Percentiles rank a stretch among this genome's conserved stretches.
These are phyloP conservation scores for Gomphus bonarii DNA, from an alignment of 1,284 basidiomycete genomes.

Conservation along the genomic window DNA sequence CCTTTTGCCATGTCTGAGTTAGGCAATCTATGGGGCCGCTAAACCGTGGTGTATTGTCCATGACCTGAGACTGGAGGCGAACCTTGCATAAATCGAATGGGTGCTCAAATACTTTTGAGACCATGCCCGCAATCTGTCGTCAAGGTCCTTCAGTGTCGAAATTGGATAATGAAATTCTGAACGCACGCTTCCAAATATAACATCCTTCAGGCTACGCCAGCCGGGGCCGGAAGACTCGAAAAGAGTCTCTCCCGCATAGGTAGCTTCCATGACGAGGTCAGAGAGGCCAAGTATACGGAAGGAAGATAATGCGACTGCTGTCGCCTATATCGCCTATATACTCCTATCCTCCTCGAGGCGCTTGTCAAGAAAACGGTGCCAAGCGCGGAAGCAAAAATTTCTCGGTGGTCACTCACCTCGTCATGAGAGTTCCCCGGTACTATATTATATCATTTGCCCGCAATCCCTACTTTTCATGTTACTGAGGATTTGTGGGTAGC, in stretches of 20 bases:
- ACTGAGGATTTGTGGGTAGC: no score
- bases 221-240: constrained; percentile 13
- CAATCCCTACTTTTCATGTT: no score
- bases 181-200: constrained; percentile 48
- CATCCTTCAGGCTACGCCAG: constrained; percentile 39
- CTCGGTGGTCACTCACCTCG: neutral
- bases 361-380: neutral
- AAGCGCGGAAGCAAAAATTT: neutral
- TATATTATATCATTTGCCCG: no score
- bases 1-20: constrained; percentile 62
- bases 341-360: neutral
- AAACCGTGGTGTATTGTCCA: constrained; percentile 63
- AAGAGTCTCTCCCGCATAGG: neutral
- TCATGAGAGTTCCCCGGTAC: neutral
- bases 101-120: constrained; percentile 77
- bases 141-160: neutral
- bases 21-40: constrained; percentile 77
- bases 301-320: neutral
- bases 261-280: neutral
- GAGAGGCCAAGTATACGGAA: neutral
- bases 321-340: neutral
- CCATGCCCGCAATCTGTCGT: constrained; percentile 61
- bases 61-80: constrained; percentile 73
- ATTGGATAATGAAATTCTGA: neutral
- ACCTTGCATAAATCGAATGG: constrained; percentile 83